Conservation (phyloP, 2,329 filamentous ascomycete genomes). For the Trichoderma guizhouense region DNA sequence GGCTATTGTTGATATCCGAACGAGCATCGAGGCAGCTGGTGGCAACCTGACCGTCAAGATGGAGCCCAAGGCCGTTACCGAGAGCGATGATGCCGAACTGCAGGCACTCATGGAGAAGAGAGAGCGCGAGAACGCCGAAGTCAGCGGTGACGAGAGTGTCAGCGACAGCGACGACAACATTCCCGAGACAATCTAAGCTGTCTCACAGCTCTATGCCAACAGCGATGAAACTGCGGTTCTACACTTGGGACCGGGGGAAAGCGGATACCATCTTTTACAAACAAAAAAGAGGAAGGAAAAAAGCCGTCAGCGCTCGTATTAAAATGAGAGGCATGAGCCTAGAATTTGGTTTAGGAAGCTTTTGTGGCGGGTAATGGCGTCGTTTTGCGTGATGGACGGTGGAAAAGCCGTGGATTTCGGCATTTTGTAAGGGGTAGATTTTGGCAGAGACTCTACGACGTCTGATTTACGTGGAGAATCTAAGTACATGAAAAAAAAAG, state of each 20-base stretch:
- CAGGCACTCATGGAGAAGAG: conserved; percentile 99
- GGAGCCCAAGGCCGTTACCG: conserved; percentile 98
- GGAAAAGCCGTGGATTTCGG: conserved; percentile 11
- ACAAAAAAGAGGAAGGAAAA: background rate
- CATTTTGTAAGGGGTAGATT: conserved; percentile 1
- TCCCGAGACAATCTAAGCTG: conserved; percentile 38
- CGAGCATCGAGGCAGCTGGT: conserved; percentile 72
- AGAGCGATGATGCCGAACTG: conserved; percentile 95
- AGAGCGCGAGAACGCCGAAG: conserved; percentile 95
- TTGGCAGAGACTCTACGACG: background rate
- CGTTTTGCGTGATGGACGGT: conserved; percentile 12
- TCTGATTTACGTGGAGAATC: background rate
- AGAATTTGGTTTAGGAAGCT: conserved; percentile 17
- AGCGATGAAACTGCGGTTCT: background rate
- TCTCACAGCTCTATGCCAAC: conserved; percentile 7
- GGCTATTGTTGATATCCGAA: conserved; percentile 82
- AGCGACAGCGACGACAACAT: conserved; percentile 90
- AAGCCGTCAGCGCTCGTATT: conserved; percentile 4
- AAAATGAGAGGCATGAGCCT: conserved; percentile 8
- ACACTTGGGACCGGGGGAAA: conserved; percentile 9
- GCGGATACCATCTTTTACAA: background rate
- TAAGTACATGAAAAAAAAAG: background rate
- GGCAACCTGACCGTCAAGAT: conserved; percentile 90
- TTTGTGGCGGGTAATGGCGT: conserved; percentile 12
- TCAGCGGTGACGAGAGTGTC: conserved; percentile 94